Percentiles rank a stretch among this genome's conserved stretches.
Conservation (phyloP, 1,139 yeast species). For the Yamadazyma friedrichii region DNA sequence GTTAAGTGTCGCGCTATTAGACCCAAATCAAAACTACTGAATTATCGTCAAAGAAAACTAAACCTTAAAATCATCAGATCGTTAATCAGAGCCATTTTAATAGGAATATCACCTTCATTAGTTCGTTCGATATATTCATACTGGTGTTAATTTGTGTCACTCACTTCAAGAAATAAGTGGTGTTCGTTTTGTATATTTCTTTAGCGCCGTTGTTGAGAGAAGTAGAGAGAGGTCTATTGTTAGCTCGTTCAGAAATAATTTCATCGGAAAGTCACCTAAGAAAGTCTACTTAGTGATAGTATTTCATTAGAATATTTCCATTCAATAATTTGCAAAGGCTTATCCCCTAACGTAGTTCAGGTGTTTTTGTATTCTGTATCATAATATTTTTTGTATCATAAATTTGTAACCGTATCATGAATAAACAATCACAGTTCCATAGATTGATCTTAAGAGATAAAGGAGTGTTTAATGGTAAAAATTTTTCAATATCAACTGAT, state of each 20-base stretch:
- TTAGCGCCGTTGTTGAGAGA: not conserved
- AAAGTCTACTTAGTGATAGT: too few species aligned
- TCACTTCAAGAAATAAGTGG: too few species aligned
- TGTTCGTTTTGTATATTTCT: too few species aligned
- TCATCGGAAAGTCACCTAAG: not conserved
- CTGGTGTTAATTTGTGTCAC: not conserved
- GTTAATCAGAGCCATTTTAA: not conserved
- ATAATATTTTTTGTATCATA: conserved; percentile 1
- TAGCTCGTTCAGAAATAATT: not conserved
- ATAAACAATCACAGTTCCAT: conserved; percentile 56
- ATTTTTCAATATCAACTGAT: conserved; percentile 39
- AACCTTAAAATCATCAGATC: not conserved
- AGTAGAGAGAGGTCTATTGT: conserved; percentile 1
- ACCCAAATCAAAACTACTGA: not conserved
- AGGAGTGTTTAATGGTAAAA: conserved; percentile 36
- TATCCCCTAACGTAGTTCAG: not conserved
- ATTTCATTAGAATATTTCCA: too few species aligned
- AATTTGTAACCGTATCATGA: conserved; percentile 23
- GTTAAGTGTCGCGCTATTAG: conserved; percentile 1
- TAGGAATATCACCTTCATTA: not conserved
- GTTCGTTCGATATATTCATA: not conserved
- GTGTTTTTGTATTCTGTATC: not conserved
- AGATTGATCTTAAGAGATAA: conserved; percentile 32
- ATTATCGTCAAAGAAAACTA: conserved; percentile 3
- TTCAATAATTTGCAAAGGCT: not conserved